phyloP scores from a whole-genome alignment of 257 asterid genomes.

The Marsdenia floribunda region DNA sequence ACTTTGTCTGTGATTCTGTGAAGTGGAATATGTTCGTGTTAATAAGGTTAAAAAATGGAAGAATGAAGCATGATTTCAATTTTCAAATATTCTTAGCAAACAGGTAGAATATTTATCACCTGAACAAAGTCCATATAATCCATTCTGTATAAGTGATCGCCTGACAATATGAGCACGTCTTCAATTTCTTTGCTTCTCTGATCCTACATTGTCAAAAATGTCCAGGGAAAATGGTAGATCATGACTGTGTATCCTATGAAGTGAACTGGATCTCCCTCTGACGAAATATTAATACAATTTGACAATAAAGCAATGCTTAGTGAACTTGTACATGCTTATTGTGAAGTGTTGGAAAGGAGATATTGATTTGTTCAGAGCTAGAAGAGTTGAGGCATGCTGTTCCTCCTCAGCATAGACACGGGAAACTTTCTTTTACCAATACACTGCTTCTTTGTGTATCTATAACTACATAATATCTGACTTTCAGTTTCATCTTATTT shows the following conservation, averaged over 20 bases:
- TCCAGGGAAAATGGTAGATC: neutral
- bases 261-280: neutral
- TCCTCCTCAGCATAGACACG: neutral
- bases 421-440: neutral
- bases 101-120: conserved; percentile 27
- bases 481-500: neutral
- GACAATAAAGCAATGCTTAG: neutral
- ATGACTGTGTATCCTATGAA: neutral
- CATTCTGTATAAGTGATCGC: conserved; percentile 97
- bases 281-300: neutral
- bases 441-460: neutral
- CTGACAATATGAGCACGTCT: conserved; percentile 92
- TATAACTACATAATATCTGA: neutral
- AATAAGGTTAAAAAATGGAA: neutral
- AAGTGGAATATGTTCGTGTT: conserved; percentile 15
- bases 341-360: neutral
- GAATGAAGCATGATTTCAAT: neutral
- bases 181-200: conserved; percentile 90
- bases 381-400: neutral
- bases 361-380: neutral
- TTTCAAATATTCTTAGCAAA: neutral
- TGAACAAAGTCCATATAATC: conserved; percentile 95
- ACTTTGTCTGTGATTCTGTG: conserved; percentile 84
- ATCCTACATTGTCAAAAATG: conserved; percentile 43
- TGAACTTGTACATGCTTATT: neutral